phyloP scores from a whole-genome alignment of 805 yeast genomes.

The Scheffersomyces lignosus region DNA sequence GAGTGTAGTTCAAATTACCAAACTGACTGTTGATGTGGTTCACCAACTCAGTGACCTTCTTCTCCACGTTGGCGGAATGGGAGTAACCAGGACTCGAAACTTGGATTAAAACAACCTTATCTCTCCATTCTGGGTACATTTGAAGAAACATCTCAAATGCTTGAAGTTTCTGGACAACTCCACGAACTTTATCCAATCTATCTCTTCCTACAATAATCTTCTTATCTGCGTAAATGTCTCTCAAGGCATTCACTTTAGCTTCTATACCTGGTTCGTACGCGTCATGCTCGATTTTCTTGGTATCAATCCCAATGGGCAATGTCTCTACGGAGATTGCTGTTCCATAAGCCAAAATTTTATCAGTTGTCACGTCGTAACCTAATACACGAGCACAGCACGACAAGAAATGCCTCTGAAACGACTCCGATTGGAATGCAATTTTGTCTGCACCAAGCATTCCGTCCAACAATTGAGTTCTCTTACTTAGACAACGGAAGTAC shows the following conservation, averaged over 20 bases:
- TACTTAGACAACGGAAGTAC: constrained; percentile 85
- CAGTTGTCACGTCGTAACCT: constrained; percentile 71
- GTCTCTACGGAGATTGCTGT: constrained; percentile 70
- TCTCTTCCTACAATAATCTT: constrained; percentile 93
- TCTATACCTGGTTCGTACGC: constrained; percentile 52
- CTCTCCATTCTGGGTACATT: constrained; percentile 91
- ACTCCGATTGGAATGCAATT: constrained; percentile 81
- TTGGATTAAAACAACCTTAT: constrained; percentile 84
- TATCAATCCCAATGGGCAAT: constrained; percentile 89
- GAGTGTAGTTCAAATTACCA: constrained; percentile 80
- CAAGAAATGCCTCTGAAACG: constrained; percentile 87
- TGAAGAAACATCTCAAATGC: constrained; percentile 87
- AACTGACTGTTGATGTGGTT: constrained; percentile 79
- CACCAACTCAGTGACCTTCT: constrained; percentile 79
- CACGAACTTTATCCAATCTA: constrained; percentile 85
- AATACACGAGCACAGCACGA: constrained; percentile 85
- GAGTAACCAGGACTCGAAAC: constrained; percentile 79
- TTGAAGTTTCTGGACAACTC: constrained; percentile 88
- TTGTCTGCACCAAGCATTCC: constrained; percentile 91
- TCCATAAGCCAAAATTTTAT: constrained; percentile 70
- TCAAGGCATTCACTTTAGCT: constrained; percentile 63
- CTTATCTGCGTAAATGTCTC: constrained; percentile 59
- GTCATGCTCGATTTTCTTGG: constrained; percentile 63
- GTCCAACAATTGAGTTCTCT: constrained; percentile 77
- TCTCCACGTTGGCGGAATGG: constrained; percentile 66